These are phyloP conservation scores for Aspergillus cristatus DNA, from an alignment of 495 filamentous ascomycete species.

Conservation along the genomic window DNA sequence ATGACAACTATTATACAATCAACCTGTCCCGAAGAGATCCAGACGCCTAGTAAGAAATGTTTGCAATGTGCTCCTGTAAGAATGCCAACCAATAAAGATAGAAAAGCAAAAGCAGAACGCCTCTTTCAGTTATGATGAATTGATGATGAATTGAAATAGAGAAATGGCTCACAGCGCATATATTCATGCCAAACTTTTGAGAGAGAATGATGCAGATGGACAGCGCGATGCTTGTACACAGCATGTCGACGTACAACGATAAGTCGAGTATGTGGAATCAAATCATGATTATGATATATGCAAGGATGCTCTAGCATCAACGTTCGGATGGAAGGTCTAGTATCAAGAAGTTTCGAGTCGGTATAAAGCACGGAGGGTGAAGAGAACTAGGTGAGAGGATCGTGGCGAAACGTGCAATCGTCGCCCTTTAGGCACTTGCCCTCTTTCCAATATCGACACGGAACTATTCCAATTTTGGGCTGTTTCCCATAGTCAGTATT, in stretches of 20 bases:
- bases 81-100: not conserved
- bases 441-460: conserved; percentile 69
- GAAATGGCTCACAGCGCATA: too few species aligned
- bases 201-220: too few species aligned
- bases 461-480: conserved; percentile 36
- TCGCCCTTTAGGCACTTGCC: conserved; percentile 79
- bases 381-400: conserved; percentile 16
- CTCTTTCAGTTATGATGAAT: too few species aligned
- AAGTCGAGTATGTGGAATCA: not conserved
- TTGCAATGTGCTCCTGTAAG: too few species aligned
- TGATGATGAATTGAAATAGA: too few species aligned
- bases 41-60: too few species aligned
- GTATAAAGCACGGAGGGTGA: not conserved
- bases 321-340: conserved; percentile 1
- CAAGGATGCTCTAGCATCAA: not conserved
- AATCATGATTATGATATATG: conserved; percentile 1
- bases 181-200: too few species aligned
- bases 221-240: too few species aligned
- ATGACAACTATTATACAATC: conserved; percentile 3
- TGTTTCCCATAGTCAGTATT: conserved; percentile 14
- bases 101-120: too few species aligned
- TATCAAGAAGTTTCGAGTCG: conserved; percentile 6
- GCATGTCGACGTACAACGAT: not conserved
- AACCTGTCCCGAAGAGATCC: too few species aligned
- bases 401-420: conserved; percentile 75